These are phyloP conservation scores for Achlya hypogyna DNA, from an alignment of 352 stramenopile genomes.

Conservation along the genomic window DNA sequence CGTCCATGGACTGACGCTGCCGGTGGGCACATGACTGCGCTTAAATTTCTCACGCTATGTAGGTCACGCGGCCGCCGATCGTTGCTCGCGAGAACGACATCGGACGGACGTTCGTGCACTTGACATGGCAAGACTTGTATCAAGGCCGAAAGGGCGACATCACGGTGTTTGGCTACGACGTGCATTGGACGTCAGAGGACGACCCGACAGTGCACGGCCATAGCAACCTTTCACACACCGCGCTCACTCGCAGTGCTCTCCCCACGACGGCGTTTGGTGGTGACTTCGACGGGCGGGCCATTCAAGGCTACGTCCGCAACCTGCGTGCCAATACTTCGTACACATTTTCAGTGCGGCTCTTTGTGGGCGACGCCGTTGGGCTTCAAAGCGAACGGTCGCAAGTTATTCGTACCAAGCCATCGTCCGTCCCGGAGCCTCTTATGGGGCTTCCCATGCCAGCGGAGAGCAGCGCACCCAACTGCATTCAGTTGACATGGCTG, in stretches of 20 bases:
- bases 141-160: slow-evolving; percentile 51
- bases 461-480: slow-evolving; percentile 20
- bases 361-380: slow-evolving; percentile 43
- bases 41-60: neutral
- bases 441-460: slow-evolving; percentile 32
- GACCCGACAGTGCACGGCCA: neutral
- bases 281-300: slow-evolving; percentile 69
- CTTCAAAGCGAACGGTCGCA: slow-evolving; percentile 43
- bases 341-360: slow-evolving; percentile 58
- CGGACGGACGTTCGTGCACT: slow-evolving; percentile 31
- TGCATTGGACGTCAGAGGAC: slow-evolving; percentile 36
- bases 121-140: slow-evolving; percentile 72
- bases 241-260: slow-evolving; percentile 47
- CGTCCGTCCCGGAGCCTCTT: slow-evolving; percentile 30
- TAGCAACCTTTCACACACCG: slow-evolving; percentile 38
- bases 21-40: slow-evolving; percentile 25
- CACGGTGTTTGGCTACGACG: slow-evolving; percentile 54
- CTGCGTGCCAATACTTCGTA: slow-evolving; percentile 54
- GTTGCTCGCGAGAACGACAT: slow-evolving; percentile 35
- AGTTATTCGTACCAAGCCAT: slow-evolving; percentile 33
- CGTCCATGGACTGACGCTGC: slow-evolving; percentile 58
- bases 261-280: slow-evolving; percentile 61
- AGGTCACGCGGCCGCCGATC: slow-evolving; percentile 36
- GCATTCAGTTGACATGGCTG: slow-evolving; percentile 48
- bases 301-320: slow-evolving; percentile 42